Conservation (phyloP, 1,284 basidiomycete species). For the Paramarasmius palmivorus region DNA sequence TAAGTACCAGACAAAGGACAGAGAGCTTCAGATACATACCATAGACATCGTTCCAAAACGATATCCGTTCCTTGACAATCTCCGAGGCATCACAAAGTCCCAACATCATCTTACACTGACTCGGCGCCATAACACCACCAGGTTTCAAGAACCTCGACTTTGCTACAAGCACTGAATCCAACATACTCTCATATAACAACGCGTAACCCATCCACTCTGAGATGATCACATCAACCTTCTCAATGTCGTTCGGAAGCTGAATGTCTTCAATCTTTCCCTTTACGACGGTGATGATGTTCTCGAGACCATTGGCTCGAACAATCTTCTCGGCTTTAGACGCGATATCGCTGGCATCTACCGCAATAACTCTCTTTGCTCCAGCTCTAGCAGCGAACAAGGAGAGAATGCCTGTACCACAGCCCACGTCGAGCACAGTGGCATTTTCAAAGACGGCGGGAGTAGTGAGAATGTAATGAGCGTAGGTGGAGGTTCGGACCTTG, state of each 20-base stretch:
- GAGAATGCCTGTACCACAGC: slow-evolving; percentile 92
- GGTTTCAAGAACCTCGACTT: slow-evolving; percentile 81
- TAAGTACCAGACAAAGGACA: not conserved
- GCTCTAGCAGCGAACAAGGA: slow-evolving; percentile 92
- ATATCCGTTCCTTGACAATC: slow-evolving; percentile 78
- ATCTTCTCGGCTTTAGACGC: slow-evolving; percentile 83
- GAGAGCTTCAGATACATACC: slow-evolving; percentile 45
- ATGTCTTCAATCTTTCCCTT: slow-evolving; percentile 52
- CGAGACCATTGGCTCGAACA: slow-evolving; percentile 78
- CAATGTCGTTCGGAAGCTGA: slow-evolving; percentile 62
- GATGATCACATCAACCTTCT: slow-evolving; percentile 89
- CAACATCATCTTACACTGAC: slow-evolving; percentile 86
- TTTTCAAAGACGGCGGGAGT: slow-evolving; percentile 84
- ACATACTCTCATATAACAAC: slow-evolving; percentile 94
- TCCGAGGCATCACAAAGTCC: slow-evolving; percentile 77
- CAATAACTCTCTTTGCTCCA: slow-evolving; percentile 91
- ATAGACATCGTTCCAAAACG: slow-evolving; percentile 92
- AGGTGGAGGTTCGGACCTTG: slow-evolving; percentile 90
- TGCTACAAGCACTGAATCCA: slow-evolving; percentile 90
- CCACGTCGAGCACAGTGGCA: slow-evolving; percentile 91
- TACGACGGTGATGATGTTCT: slow-evolving; percentile 62
- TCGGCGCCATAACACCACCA: slow-evolving; percentile 87
- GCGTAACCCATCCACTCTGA: slow-evolving; percentile 99
- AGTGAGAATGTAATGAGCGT: slow-evolving; percentile 89
- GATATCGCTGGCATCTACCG: slow-evolving; percentile 91